Percentiles rank a stretch among this genome's conserved stretches.
Conservation (phyloP, 495 filamentous ascomycete species). For the Podospora pseudopauciseta region DNA sequence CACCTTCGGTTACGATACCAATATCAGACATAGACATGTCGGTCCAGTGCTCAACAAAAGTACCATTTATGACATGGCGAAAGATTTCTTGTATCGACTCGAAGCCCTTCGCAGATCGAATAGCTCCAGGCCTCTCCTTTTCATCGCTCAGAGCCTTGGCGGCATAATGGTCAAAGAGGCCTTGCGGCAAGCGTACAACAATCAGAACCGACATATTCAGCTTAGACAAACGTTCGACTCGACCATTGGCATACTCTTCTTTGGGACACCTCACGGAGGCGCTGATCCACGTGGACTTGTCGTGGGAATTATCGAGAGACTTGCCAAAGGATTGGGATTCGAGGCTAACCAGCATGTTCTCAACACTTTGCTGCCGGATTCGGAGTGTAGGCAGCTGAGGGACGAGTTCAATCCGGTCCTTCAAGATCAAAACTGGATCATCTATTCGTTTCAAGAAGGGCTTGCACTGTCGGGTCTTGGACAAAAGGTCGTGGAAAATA, state of each 20-base stretch:
- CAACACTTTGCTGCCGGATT: slow-evolving; percentile 29
- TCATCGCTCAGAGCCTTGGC: slow-evolving; percentile 53
- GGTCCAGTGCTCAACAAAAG: slow-evolving; percentile 25
- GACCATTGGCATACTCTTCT: slow-evolving; percentile 40
- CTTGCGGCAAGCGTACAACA: slow-evolving; percentile 29
- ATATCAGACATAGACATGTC: slow-evolving; percentile 29
- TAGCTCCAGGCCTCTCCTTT: slow-evolving; percentile 37
- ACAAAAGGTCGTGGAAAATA: slow-evolving; percentile 37
- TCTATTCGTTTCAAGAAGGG: slow-evolving; percentile 40
- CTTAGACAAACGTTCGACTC: slow-evolving; percentile 31
- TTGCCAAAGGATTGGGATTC: slow-evolving; percentile 27
- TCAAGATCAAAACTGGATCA: slow-evolving; percentile 26
- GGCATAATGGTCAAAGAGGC: slow-evolving; percentile 49
- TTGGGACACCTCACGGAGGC: slow-evolving; percentile 44
- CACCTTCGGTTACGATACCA: slow-evolving; percentile 51
- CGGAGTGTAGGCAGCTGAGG: slow-evolving; percentile 31
- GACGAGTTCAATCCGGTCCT: slow-evolving; percentile 33
- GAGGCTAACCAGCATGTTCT: slow-evolving; percentile 24
- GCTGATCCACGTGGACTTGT: slow-evolving; percentile 27
- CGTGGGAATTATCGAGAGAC: slow-evolving; percentile 15
- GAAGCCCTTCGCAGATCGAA: slow-evolving; percentile 28
- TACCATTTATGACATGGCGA: slow-evolving; percentile 37
- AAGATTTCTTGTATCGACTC: slow-evolving; percentile 36
- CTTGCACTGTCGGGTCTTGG: slow-evolving; percentile 20
- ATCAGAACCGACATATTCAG: slow-evolving; percentile 17